Base-by-base conservation (phyloP, 2,329 filamentous ascomycete species). In the Reticulascus tulasneorum region DNA sequence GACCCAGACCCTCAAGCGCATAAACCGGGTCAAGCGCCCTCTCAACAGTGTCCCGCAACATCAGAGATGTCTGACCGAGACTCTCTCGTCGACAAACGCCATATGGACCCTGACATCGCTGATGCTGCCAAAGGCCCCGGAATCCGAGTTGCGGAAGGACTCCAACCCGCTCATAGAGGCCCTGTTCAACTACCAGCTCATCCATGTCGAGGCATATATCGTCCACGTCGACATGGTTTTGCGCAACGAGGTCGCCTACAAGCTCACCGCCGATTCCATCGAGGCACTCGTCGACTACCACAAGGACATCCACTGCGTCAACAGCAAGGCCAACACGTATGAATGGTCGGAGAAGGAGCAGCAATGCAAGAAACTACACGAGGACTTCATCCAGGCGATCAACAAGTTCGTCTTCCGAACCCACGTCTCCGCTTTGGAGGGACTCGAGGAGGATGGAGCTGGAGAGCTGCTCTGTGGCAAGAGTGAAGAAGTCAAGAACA, bases 151-250 rank as follows among this genome's bases (percentile, higher is more conserved):
- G 58, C 80, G 79, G 62, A 82, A 82, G 63, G 88, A 96, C 58
- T 69, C 79, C 33, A 86, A 94, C 58, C 85, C 86, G 29, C 71
- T 94, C 47, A 74, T 91, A 49, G 89, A 96, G 66, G 86, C 86
- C 46, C 69, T 96, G 46, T 88, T 86, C 76, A 94, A 94, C 75
- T 93, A 91, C 65, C 85, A 94, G 69, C 78, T 96, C 57, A 72
- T 96, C 56, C 88, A 96, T 60, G 71, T 97, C 52, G 90, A 97
- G 67, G 93, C 93, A 34, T 98, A 98, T 62, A 91, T 97, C 52
- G 93, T 98, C 44, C 91, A 97, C 64, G 89, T 98, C 64, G 93
- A 98, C 70, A 95, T 97, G 89, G 91, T 98, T 42, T 80, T 94
- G 54, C 85, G 90, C 64, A 93, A 94, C 61, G 93, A 97, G 70